Evolutionary conservation across 345 rosid species (phyloP), one percentile per base, ranked within the genome.

Genomic region (Populus tremula): DNA sequence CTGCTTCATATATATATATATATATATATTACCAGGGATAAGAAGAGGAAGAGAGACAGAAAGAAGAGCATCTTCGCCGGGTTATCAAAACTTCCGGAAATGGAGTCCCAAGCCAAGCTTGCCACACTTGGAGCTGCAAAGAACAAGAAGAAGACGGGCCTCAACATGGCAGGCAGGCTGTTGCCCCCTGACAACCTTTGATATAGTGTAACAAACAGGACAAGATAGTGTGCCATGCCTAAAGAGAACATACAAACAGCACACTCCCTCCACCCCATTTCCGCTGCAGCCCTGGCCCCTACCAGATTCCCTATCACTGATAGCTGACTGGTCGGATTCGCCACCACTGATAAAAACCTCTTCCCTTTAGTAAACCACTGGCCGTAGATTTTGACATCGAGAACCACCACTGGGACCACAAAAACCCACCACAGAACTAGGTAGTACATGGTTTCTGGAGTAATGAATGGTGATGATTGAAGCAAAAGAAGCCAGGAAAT

Each of bases 291-390:
- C 17, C 43, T 56, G 0, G 84, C 84, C 49, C 75, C 80, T 2
- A 81, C 75, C 77, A 81, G 69, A 80, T 81, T 81, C 38, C 84
- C 84, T 8, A 81, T 77, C 70, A 81, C 84, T 33, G 84, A 77
- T 6, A 81, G 16, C 78, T 72, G 84, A 63, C 81, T 73, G 2
- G 84, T 47, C 38, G 84, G 84, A 39, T 81, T 81, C 11, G 80
- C 84, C 17, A 75, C 84, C 18, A 49, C 39, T 2, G 84, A 81
- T 38, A 81, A 63, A 7, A 75, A 81, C 64, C 81, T 77, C 84
- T 81, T 81, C 38, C 84, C 84, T 53, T 81, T 81, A n/a, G 75
- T 81, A 39, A 81, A 77, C 80, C 81, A 81, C 38, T 81, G 84
- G 45, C 84, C 84, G 21, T 81, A 81, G 21, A 81, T 81, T 41